These are phyloP conservation scores for Lactifluus echinatus DNA, from an alignment of 768 basidiomycete species.

Conservation along the genomic window DNA sequence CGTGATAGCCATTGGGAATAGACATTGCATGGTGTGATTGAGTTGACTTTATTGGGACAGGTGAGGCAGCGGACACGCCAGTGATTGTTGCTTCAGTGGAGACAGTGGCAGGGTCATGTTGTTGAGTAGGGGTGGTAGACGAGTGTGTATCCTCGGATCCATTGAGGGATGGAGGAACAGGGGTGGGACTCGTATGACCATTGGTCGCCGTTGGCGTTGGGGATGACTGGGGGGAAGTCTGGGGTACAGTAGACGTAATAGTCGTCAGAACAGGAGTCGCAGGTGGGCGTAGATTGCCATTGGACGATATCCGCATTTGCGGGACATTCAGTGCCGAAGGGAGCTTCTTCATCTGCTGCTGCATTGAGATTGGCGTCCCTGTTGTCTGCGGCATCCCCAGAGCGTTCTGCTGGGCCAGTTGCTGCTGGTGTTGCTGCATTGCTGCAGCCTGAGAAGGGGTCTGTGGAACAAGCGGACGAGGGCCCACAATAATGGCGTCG, in stretches of 20 bases:
- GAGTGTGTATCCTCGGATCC: conserved; percentile 21
- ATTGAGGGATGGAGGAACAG: conserved; percentile 4
- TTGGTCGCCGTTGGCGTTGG: conserved; percentile 16
- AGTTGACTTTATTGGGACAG: conserved; percentile 42
- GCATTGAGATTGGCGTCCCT: conserved; percentile 50
- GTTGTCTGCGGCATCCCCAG: conserved; percentile 25
- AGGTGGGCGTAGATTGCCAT: conserved; percentile 46
- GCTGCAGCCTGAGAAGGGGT: conserved; percentile 16
- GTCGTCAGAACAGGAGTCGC: conserved; percentile 31
- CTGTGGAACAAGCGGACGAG: conserved; percentile 14
- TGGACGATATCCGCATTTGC: conserved; percentile 55
- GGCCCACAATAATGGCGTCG: conserved; percentile 15
- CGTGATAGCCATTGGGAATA: conserved; percentile 36
- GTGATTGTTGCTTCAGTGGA: conserved; percentile 4
- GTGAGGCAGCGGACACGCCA: conserved; percentile 25
- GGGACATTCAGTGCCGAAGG: conserved; percentile 42
- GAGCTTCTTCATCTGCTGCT: conserved; percentile 54
- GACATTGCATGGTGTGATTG: conserved; percentile 31
- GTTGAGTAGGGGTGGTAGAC: conserved; percentile 4
- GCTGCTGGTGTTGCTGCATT: conserved; percentile 15
- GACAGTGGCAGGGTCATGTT: conserved; percentile 8
- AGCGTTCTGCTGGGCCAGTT: conserved; percentile 6
- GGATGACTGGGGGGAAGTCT: conserved; percentile 17
- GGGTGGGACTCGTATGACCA: conserved; percentile 8
- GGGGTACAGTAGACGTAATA: conserved; percentile 25